These are phyloP conservation scores for Marvania coccoides DNA, from an alignment of 139 green algal species.

Conservation along the genomic window DNA sequence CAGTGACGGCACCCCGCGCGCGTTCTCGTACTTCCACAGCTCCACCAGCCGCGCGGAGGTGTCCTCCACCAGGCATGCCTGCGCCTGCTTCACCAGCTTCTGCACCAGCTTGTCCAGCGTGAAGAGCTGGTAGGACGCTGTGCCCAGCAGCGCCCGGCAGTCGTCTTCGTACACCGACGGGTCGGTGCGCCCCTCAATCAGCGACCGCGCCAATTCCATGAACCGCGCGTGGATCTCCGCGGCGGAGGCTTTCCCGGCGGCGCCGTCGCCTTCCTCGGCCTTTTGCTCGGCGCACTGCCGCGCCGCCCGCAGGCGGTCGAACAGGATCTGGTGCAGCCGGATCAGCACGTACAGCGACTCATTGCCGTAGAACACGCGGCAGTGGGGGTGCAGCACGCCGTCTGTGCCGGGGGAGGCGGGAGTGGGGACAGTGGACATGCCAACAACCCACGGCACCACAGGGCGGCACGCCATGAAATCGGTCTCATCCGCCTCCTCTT, in stretches of 20 bases:
- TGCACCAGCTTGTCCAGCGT: slow-evolving; percentile 29
- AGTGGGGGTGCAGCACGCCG: neutral
- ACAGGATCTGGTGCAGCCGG: slow-evolving; percentile 76
- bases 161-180: slow-evolving; percentile 65
- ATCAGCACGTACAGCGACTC: slow-evolving; percentile 91
- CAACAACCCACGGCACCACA: slow-evolving; percentile 10
- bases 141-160: slow-evolving; percentile 51
- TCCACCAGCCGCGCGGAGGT: slow-evolving; percentile 49
- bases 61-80: slow-evolving; percentile 61
- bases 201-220: slow-evolving; percentile 38
- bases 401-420: neutral
- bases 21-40: slow-evolving; percentile 71
- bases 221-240: slow-evolving; percentile 28
- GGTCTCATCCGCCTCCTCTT: slow-evolving; percentile 26
- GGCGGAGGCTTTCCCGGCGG: neutral
- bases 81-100: slow-evolving; percentile 83
- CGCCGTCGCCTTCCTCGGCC: neutral
- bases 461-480: slow-evolving; percentile 16
- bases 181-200: slow-evolving; percentile 64
- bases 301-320: slow-evolving; percentile 59
- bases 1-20: slow-evolving; percentile 18
- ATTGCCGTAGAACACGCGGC: slow-evolving; percentile 76
- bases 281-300: slow-evolving; percentile 24
- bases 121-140: slow-evolving; percentile 22
- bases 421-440: neutral